Evolutionary conservation across 2,329 filamentous ascomycete species (phyloP).

Genomic region (Diaporthe nobilis): DNA sequence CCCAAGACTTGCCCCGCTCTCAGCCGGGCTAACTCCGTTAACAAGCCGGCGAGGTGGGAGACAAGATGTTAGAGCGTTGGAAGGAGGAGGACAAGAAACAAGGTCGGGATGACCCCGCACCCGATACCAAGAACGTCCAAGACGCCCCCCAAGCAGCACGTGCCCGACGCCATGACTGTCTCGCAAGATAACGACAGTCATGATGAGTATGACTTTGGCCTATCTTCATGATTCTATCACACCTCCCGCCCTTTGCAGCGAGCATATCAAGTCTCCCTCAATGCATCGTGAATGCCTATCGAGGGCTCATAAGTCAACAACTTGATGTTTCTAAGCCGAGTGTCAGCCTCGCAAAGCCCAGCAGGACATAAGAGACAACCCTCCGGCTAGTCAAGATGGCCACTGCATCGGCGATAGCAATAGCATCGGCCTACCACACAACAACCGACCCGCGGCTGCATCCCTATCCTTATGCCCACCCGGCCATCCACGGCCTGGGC

Average conservation of each 20-base stretch:
- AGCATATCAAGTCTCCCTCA: neutral
- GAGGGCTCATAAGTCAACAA: neutral
- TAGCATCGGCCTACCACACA: slow-evolving; percentile 34
- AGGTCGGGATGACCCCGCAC: slow-evolving; percentile 16
- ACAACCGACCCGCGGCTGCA: slow-evolving; percentile 20
- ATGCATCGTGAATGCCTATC: neutral
- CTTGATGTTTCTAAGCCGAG: neutral
- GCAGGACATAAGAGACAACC: neutral
- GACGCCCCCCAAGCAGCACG: neutral
- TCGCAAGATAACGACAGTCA: neutral
- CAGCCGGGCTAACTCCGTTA: neutral
- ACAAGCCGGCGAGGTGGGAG: neutral
- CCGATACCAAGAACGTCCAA: slow-evolving; percentile 5
- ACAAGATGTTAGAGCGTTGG: neutral
- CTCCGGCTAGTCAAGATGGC: slow-evolving; percentile 13
- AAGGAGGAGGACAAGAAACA: neutral
- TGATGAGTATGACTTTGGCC: neutral
- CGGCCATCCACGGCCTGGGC: slow-evolving; percentile 27
- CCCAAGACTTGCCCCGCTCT: neutral
- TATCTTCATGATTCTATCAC: neutral
- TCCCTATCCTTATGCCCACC: slow-evolving; percentile 11
- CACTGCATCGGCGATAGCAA: slow-evolving; percentile 34
- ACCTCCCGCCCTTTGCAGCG: neutral
- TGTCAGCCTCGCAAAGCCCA: neutral
- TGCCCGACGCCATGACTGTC: slow-evolving; percentile 20